Base-by-base conservation (phyloP, 345 rosid species). In the Anastatica hierochuntica region DNA sequence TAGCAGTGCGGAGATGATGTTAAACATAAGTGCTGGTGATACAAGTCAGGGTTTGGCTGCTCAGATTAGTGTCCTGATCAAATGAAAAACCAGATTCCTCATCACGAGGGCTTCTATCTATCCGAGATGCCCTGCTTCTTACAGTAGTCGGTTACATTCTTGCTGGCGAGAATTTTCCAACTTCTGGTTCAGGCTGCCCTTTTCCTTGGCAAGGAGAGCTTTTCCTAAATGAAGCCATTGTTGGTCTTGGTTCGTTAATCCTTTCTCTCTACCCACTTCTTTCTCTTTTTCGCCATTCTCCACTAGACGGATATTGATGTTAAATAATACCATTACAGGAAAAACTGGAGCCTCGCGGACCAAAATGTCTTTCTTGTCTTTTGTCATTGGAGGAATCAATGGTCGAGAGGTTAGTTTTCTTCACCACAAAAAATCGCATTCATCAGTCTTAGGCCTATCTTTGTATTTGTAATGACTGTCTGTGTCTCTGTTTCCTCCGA, bases 201-300 rank as follows among this genome's bases (percentile, higher is more conserved):
- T 90, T 90, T 62, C 81, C 98, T 60, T 90, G 96, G 98, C 92
- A 90, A 74, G 98, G 87, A 68, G 98, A 90, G 69, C 98, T 74
- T 70, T 76, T 83, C 57, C 74, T 90, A 20, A 90, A 84, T 66
- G 98, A 90, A 72, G 85, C 96, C 34, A 77, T 87, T 45, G 75
- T 81, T 0, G 95, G 87, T 64, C 79, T 83, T 10, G 74, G 82
- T 57, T 87, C 0, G 96, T 84, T 60, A 84, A 84, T 66, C 90
- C 85, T 15, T 70, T n/a, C n/a, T n/a, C n/a, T n/a, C n/a, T n/a
- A n/a, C n/a, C n/a, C n/a, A n/a, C n/a, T n/a, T n/a, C n/a, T n/a
- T n/a, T n/a, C 12, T 20, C 53, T 8, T 14, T 19, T n/a, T 54
- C 30, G 17, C 24, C 14, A n/a, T n/a, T n/a, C n/a, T 40, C 26